Base-by-base conservation (phyloP, 1,284 basidiomycete genomes). In the Athelia sp. region DNA sequence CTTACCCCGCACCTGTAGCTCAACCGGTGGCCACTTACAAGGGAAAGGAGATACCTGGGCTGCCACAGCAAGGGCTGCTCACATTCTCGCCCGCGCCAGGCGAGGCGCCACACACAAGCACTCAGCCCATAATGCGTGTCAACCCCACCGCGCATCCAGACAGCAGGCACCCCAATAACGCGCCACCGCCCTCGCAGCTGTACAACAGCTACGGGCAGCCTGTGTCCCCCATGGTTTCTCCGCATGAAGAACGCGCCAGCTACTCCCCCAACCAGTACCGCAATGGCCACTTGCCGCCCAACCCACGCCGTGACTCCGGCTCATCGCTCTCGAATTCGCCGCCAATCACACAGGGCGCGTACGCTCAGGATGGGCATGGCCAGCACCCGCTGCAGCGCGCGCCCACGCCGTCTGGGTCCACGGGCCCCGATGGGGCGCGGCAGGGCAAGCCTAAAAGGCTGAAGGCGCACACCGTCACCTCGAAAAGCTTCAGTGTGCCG, bases 391-490 rank as follows among this genome's bases (percentile, higher is more conserved):
- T 45, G 60, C 56, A 43, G 50, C 46, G 36, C 40, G 53, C 2
- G 23, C 49, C 62, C n/a, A 53, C 61, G 24, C 29, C 63, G 68
- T 0, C 68, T 69, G 43, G 43, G 23, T 22, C 24, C 19, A n/a
- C 6, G n/a, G 23, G 19, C 0, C 68, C 69, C 3, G 73, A 73
- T 10, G 59, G 70, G 34, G 74, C 75, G 56, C 66, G 72, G 14
- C 70, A 70, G 51, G 74, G 74, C 68, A 79, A 86, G 56, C 82
- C 84, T 1, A 90, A 90, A 56, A 73, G 87, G 9, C 68, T 88
- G 31, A 90, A 89, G 63, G 81, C 85, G 44, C 87, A 90, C 60
- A 86, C 84, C 3, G 83, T 90, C 34, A 84, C 80, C 1, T 82
- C 81, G 52, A 87, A 84, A 63, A 85, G 73, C 61, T 82, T 75